phyloP scores from a whole-genome alignment of 75 land plant species.

The Larix kaempferi region DNA sequence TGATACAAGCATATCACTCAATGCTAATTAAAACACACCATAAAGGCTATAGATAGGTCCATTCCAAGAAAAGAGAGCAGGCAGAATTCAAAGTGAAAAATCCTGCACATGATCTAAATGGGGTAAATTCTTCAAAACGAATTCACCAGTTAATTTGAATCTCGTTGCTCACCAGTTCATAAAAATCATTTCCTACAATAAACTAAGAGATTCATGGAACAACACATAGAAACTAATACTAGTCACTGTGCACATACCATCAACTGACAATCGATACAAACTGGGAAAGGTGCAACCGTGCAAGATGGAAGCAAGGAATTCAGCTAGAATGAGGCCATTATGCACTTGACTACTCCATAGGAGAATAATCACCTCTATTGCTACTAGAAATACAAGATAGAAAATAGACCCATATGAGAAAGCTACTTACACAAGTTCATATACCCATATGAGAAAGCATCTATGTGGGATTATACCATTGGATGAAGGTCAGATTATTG shows the following conservation, averaged over 20 bases:
- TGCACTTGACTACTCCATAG: not conserved
- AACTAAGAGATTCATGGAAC: not conserved
- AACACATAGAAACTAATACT: not conserved
- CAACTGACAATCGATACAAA: no score
- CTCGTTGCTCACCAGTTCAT: not conserved
- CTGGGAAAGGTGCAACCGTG: not conserved
- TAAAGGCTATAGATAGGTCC: no score
- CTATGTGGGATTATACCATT: no score
- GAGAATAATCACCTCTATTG: no score
- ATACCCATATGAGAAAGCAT: no score
- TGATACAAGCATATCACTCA: no score
- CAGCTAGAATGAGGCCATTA: not conserved
- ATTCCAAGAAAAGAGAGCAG: not conserved
- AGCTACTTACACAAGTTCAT: no score
- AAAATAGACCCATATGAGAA: no score
- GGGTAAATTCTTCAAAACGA: not conserved
- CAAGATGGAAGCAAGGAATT: not conserved
- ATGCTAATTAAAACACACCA: no score
- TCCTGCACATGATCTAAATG: not conserved
- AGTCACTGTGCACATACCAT: not conserved
- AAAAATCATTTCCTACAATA: not conserved
- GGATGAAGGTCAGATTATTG: no score
- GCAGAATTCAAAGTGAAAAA: not conserved
- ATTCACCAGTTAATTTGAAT: not conserved
- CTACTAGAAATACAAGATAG: no score